Conservation (phyloP, 805 yeast genomes). For the Candida schatavii region DNA sequence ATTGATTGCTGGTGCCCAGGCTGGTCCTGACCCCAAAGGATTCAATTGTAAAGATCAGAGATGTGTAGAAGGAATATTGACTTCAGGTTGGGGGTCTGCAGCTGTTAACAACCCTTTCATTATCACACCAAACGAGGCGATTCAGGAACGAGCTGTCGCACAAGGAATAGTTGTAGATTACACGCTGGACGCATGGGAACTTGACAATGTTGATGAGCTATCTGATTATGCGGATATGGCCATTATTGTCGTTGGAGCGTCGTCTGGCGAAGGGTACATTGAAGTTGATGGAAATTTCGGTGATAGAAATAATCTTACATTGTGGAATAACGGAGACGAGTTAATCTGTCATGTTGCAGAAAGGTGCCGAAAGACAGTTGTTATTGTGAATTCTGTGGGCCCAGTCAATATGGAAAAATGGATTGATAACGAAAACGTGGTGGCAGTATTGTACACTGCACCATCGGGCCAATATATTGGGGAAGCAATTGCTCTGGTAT, state of each 20-base stretch:
- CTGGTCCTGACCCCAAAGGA: slow-evolving; percentile 50
- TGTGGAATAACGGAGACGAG: slow-evolving; percentile 59
- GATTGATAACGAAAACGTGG: slow-evolving; percentile 57
- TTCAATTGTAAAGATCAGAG: slow-evolving; percentile 53
- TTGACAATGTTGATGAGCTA: slow-evolving; percentile 40
- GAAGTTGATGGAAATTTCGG: slow-evolving; percentile 59
- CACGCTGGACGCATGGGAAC: slow-evolving; percentile 45
- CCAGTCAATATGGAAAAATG: slow-evolving; percentile 57
- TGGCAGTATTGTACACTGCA: slow-evolving; percentile 53
- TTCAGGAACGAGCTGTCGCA: slow-evolving; percentile 44
- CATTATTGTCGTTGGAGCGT: slow-evolving; percentile 51
- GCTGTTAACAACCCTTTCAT: slow-evolving; percentile 54
- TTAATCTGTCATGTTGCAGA: slow-evolving; percentile 48
- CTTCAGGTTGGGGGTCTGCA: slow-evolving; percentile 67
- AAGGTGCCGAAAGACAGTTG: slow-evolving; percentile 52
- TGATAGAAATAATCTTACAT: slow-evolving; percentile 50
- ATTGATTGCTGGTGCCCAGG: slow-evolving; percentile 52
- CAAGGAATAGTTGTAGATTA: slow-evolving; percentile 46
- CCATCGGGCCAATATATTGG: slow-evolving; percentile 61
- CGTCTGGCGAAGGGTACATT: slow-evolving; percentile 59
- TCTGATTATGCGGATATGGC: slow-evolving; percentile 52
- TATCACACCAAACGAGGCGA: slow-evolving; percentile 58
- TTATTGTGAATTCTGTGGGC: slow-evolving; percentile 59
- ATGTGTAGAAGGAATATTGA: slow-evolving; percentile 51
- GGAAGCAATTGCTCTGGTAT: slow-evolving; percentile 52